Base-by-base conservation (phyloP, 805 yeast species). In the Grigorovia humatica region DNA sequence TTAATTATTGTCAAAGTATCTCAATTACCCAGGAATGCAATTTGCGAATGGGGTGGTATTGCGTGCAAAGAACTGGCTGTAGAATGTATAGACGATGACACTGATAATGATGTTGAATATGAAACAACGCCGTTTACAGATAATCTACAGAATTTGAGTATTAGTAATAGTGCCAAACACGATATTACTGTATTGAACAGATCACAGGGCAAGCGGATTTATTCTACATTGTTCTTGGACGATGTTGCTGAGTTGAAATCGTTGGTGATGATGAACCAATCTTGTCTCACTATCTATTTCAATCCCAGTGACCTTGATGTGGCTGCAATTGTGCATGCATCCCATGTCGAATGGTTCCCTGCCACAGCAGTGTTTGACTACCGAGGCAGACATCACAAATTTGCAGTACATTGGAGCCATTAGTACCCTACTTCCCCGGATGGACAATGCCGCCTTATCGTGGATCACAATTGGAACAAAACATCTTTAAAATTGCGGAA, bases 11-110 rank as follows among this genome's bases (percentile, higher is more conserved):
- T 79, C 0, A 72, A 75, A 57, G 83, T 85, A 0, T 64, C 71
- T 0, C 74, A 68, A 38, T 68, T 88, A 48, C 96, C 96, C 6
- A 77, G 75, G 49, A 70, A 71, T 43, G 88, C 90, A 0, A 63
- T 64, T 19, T 76, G 84, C 38, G 96, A 88, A 68, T 85, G 95
- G 91, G 79, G 83, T 41, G 95, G 91, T 1, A 54, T 77, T 3
- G 66, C 80, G 5, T 79, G 73, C 54, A 74, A 75, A 51, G 69
- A 70, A 29, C 55, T 59, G 2, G 55, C 52, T 1, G 47, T 60
- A 2, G 58, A 72, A 58, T 70, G 73, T 49, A 76, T 71, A 4
- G 73, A 73, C 43, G 74, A 72, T 44, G 76, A 70, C 41, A 75
- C 72, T 2, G 69, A 66, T 12, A 68, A 23, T 15, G 50, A 50